phyloP scores from a whole-genome alignment of 352 stramenopile genomes.

The Saprolegnia parasitica region DNA sequence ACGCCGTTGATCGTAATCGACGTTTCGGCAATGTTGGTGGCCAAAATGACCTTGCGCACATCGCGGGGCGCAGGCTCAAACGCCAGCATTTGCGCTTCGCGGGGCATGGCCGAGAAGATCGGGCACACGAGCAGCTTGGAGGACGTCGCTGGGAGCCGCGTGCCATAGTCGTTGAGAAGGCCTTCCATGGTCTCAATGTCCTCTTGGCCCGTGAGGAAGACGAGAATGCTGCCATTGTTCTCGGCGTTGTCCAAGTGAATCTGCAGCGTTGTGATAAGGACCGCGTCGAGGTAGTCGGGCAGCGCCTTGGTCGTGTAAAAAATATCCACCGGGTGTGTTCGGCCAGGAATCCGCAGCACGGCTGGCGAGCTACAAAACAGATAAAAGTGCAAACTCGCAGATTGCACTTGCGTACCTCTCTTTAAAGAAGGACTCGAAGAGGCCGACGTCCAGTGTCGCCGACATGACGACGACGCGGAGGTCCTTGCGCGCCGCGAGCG shows the following conservation, averaged over 20 bases:
- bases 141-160: conserved; percentile 56
- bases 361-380: conserved; percentile 37
- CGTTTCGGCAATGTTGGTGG: conserved; percentile 96
- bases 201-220: conserved; percentile 94
- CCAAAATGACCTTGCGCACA: conserved; percentile 90
- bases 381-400: background rate
- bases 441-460: conserved; percentile 93
- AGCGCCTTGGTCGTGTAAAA: conserved; percentile 86
- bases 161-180: conserved; percentile 77
- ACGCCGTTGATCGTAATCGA: conserved; percentile 99
- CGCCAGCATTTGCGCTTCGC: conserved; percentile 92
- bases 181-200: conserved; percentile 93
- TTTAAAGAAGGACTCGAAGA: conserved; percentile 94
- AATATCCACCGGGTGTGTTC: conserved; percentile 87
- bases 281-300: conserved; percentile 87
- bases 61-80: conserved; percentile 80
- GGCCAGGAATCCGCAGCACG: conserved; percentile 83
- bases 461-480: conserved; percentile 98
- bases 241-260: conserved; percentile 82
- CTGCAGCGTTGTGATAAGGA: conserved; percentile 83
- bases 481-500: conserved; percentile 69
- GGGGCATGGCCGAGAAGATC: conserved; percentile 94
- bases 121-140: conserved; percentile 88
- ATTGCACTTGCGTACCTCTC: conserved; percentile 37
- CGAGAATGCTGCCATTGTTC: conserved; percentile 86